Evolutionary conservation across 257 asterid genomes (phyloP).

Genomic region (Solanum rostratum): DNA sequence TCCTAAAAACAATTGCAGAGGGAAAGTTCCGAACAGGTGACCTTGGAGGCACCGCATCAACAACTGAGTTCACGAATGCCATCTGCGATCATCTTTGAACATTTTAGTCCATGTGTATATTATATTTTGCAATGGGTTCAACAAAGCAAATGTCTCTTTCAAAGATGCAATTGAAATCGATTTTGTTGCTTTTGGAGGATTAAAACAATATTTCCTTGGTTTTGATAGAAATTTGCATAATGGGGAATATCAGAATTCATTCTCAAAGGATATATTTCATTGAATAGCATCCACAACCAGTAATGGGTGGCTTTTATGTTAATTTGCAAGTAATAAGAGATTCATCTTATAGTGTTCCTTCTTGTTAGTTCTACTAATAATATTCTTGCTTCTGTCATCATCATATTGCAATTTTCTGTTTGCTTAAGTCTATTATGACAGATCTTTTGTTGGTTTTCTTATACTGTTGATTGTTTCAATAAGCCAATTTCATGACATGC

Average conservation of each 20-base stretch:
- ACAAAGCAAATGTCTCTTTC: not conserved
- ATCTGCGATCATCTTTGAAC: constrained; percentile 65
- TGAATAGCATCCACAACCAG: not conserved
- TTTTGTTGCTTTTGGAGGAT: not conserved
- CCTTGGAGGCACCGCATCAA: constrained; percentile 82
- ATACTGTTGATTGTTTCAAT: not conserved
- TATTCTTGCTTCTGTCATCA: not conserved
- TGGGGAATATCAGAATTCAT: not conserved
- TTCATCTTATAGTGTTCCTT: not conserved
- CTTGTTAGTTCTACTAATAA: not conserved
- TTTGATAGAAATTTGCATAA: not conserved
- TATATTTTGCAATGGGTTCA: constrained; percentile 12
- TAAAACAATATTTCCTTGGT: not conserved
- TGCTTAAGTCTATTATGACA: not conserved
- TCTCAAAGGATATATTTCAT: not conserved
- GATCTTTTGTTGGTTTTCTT: not conserved
- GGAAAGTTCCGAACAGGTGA: constrained; percentile 87
- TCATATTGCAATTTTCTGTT: not conserved
- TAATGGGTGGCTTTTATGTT: not conserved
- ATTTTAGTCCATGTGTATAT: constrained; percentile 11
- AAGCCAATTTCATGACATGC: not conserved
- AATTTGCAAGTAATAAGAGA: not conserved
- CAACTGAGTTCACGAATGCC: constrained; percentile 77
- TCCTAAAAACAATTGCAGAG: constrained; percentile 76
- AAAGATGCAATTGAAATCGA: not conserved